Base-by-base conservation (phyloP, 1,284 basidiomycete species). In the Pterulicium gracile region DNA sequence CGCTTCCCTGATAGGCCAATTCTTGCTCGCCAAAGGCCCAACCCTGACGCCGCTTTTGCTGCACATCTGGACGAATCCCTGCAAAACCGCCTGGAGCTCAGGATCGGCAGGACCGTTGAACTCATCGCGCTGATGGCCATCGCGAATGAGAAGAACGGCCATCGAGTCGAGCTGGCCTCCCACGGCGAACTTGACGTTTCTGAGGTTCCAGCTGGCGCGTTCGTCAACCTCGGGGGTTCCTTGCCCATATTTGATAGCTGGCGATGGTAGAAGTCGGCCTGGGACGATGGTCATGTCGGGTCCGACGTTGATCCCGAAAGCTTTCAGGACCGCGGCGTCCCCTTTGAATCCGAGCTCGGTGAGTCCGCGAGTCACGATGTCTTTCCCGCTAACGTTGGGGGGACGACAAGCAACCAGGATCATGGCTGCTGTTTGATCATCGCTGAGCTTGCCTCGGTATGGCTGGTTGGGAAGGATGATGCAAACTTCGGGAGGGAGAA, bases 201-300 rank as follows among this genome's bases (percentile, higher is more conserved):
- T 64, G 45, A 88, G 55, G 53, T 88, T 88, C 85, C 85, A 88
- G 55, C 77, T 77, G 0, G 81, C 85, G 27, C 69, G 67, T 1
- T 74, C 73, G 48, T 81, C 73, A 22, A 82, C 69, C 0, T 49
- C 45, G 1, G 75, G 70, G 1, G 61, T 55, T 14, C 70, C 68
- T 44, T 61, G 56, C 0, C 64, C 68, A 55, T 88, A 87, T 1
- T 65, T 62, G 27, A 88, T 54, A 1, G 52, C 51, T 0, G 86
- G 86, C 0, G 80, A 60, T 0, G 63, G 65, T 2, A 88, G 70
- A 47, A 82, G 68, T 15, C 86, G 73, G 1, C 61, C 77, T 2
- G 81, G 81, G 3, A 84, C 60, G 3, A 71, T 66, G 1, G 73
- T 58, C 81, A 88, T 83, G 36, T 80, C 56, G 1, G 54, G 50